phyloP scores from a whole-genome alignment of 352 stramenopile species.

The Globisporangium apiculatum region DNA sequence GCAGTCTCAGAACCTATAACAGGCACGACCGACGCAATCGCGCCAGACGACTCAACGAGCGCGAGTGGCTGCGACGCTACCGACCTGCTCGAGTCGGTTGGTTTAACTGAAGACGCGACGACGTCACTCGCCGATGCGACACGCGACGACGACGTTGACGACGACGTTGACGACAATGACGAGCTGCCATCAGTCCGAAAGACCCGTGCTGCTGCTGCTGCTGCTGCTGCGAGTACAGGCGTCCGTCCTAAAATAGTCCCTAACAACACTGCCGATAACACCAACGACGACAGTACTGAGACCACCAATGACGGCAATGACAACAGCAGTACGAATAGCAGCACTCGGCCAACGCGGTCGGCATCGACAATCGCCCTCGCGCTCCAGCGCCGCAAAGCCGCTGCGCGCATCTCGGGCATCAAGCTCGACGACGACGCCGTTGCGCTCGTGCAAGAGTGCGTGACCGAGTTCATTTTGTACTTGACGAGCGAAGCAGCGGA shows the following conservation, averaged over 20 bases:
- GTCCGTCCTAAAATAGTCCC: no score
- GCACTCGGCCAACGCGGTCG: neutral
- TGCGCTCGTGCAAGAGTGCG: constrained; percentile 79
- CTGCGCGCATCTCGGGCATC: constrained; percentile 12
- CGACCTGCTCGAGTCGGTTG: no score
- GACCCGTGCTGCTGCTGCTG: no score
- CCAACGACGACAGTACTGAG: neutral
- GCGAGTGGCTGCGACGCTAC: no score
- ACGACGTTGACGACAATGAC: neutral
- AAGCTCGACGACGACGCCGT: constrained; percentile 77
- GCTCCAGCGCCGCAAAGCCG: constrained; percentile 2
- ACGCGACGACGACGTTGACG: neutral
- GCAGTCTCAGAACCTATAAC: neutral
- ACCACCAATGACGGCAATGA: neutral
- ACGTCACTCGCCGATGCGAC: neutral
- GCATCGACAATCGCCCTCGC: neutral
- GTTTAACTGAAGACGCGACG: no score
- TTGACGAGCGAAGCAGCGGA: constrained; percentile 78
- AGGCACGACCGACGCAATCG: no score
- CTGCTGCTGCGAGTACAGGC: neutral
- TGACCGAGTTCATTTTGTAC: constrained; percentile 79
- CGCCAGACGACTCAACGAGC: no score
- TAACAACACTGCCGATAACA: neutral
- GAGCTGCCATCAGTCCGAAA: no score
- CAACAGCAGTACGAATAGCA: neutral